These are phyloP conservation scores for Aureobasidium sp. DNA, from an alignment of 2,329 filamentous ascomycete species.

Conservation along the genomic window DNA sequence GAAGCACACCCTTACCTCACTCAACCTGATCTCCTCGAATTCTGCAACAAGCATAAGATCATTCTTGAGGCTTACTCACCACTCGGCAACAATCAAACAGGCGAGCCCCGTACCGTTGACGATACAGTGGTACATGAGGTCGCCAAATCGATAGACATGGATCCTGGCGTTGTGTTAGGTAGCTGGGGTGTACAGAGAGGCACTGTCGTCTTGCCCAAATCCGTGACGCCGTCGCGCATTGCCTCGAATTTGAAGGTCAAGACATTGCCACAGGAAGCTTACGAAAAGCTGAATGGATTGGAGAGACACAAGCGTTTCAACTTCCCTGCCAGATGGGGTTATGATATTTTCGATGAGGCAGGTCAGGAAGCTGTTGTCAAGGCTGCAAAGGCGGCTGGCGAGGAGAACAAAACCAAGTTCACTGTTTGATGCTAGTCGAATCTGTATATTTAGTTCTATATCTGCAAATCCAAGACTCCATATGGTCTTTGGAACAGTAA, in stretches of 20 bases:
- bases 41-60: constrained; percentile 31
- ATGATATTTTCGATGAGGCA: constrained; percentile 41
- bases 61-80: constrained; percentile 30
- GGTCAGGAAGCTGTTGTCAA: constrained; percentile 33
- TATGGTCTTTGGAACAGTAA: no score
- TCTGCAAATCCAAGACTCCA: no score
- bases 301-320: constrained; percentile 42
- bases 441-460: no score
- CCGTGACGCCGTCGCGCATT: constrained; percentile 58
- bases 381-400: constrained; percentile 29
- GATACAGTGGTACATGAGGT: constrained; percentile 57
- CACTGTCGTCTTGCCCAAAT: constrained; percentile 63
- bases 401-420: constrained; percentile 35
- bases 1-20: constrained; percentile 36
- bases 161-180: constrained; percentile 47
- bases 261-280: constrained; percentile 32
- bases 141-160: constrained; percentile 49
- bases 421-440: no score
- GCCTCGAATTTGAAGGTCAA: constrained; percentile 29
- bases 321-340: constrained; percentile 37
- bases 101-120: constrained; percentile 57
- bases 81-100: constrained; percentile 47
- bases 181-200: constrained; percentile 59
- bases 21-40: constrained; percentile 32
- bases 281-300: constrained; percentile 33